These are phyloP conservation scores for Podospora bellae-mahoneyi DNA, from an alignment of 495 filamentous ascomycete genomes.

Conservation along the genomic window DNA sequence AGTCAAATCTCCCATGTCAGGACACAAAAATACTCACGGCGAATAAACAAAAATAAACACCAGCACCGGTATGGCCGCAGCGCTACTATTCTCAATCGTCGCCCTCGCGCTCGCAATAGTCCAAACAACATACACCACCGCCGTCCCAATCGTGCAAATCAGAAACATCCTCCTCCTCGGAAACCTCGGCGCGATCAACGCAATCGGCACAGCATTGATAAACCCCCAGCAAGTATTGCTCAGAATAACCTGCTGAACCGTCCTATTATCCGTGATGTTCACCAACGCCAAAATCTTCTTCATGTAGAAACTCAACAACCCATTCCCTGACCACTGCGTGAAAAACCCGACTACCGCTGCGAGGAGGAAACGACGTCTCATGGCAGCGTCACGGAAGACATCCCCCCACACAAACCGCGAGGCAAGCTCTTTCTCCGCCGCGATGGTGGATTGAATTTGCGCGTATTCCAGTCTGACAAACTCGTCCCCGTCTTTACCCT, in stretches of 20 bases:
- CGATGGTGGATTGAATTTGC: conserved; percentile 54
- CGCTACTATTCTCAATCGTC: conserved; percentile 37
- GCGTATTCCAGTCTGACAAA: conserved; percentile 53
- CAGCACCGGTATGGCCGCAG: conserved; percentile 50
- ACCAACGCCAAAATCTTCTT: conserved; percentile 45
- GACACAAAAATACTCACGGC: conserved; percentile 28
- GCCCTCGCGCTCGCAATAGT: conserved; percentile 53
- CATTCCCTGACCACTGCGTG: conserved; percentile 58
- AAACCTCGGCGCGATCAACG: conserved; percentile 49
- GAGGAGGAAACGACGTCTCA: conserved; percentile 50
- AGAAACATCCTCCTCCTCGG: conserved; percentile 53
- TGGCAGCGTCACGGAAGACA: conserved; percentile 49
- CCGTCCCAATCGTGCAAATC: conserved; percentile 47
- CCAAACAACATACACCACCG: conserved; percentile 54
- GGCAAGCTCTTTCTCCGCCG: conserved; percentile 45
- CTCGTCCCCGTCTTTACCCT: conserved; percentile 49
- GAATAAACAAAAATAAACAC: conserved; percentile 61
- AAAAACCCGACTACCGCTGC: conserved; percentile 51
- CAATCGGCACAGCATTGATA: conserved; percentile 49
- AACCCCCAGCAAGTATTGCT: conserved; percentile 54
- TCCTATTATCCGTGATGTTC: conserved; percentile 42
- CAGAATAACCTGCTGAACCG: conserved; percentile 51
- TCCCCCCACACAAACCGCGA: conserved; percentile 49
- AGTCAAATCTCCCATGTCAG: not conserved
- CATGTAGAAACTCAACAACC: conserved; percentile 46